Base-by-base conservation (phyloP, 495 filamentous ascomycete genomes). In the Astrothelium macrocarpum region DNA sequence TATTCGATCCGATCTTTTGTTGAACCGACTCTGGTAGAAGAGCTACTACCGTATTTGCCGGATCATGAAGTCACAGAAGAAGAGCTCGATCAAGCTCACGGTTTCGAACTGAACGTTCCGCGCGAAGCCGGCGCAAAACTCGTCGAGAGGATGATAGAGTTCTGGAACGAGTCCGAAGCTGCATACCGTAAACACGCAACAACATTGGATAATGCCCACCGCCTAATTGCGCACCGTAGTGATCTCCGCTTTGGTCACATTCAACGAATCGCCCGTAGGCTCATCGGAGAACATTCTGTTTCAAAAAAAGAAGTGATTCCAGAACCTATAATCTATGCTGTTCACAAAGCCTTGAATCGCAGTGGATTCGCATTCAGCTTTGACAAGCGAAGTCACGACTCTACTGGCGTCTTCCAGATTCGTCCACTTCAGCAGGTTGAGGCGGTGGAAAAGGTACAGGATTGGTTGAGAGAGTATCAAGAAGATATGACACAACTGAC, bases 1-100 rank as follows among this genome's bases (percentile, higher is more conserved):
- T 93, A 86, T 71, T 79, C 84, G 4, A 76, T 92, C 59, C 85
- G 84, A 62, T 73, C 74, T 0, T 92, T 92, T 71, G 80, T 84
- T 20, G 67, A 81, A 4, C 78, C 75, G 2, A 73, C 81, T 18
- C 76, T 86, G 53, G 68, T 94, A 16, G 71, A 79, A 16, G 78
- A 83, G 5, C 68, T 96, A 29, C 70, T 84, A 9, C 80, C 82
- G 20, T 85, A 84, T 70, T 74, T 95, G 36, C 91, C 89, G 0
- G 74, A 70, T 59, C 62, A 69, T 0, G 71, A 73, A 28, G 66
- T 79, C 29, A 72, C 78, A 0, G 56, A 75, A 28, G 67, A 76
- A 18, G 64, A 77, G 3, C 46, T 74, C 9, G 79, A 85, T 56
- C 72, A 79, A 61, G 74, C 84, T 7, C 73, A 79, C 18, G 69